phyloP scores from a whole-genome alignment of 768 basidiomycete genomes.

The Mycena galericulata region DNA sequence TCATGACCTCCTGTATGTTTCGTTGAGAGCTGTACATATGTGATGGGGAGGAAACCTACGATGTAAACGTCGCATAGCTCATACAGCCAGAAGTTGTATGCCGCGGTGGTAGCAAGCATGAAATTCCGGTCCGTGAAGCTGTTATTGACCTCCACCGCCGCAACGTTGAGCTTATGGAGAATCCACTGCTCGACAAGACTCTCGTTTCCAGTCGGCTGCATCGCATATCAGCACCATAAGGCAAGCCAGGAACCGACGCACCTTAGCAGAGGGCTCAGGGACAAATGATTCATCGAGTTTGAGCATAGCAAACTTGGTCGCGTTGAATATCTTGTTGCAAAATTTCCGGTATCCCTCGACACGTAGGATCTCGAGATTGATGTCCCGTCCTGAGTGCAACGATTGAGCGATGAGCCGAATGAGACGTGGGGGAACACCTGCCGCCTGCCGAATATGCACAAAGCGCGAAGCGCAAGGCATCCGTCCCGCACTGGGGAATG shows the following conservation, averaged over 20 bases:
- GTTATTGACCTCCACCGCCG: slow-evolving; percentile 81
- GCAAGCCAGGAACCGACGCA: slow-evolving; percentile 43
- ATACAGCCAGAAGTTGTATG: slow-evolving; percentile 97
- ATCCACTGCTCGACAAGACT: slow-evolving; percentile 96
- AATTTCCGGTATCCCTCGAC: slow-evolving; percentile 99
- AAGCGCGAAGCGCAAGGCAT: slow-evolving; percentile 94
- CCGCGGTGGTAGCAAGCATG: slow-evolving; percentile 88
- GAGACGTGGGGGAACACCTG: slow-evolving; percentile 40
- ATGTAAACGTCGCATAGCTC: slow-evolving; percentile 99
- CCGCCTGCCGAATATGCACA: slow-evolving; percentile 95
- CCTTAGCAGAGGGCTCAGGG: slow-evolving; percentile 77
- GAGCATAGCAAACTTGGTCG: slow-evolving; percentile 99
- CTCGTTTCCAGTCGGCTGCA: slow-evolving; percentile 88
- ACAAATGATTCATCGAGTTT: slow-evolving; percentile 90
- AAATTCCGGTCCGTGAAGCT: slow-evolving; percentile 87
- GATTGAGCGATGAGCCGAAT: not conserved
- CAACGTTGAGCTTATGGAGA: slow-evolving; percentile 90
- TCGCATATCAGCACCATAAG: slow-evolving; percentile 25
- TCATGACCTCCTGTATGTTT: slow-evolving; percentile 90
- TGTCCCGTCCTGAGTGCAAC: slow-evolving; percentile 80
- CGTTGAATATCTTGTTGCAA: slow-evolving; percentile 99
- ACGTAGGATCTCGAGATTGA: slow-evolving; percentile 94
- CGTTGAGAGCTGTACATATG: slow-evolving; percentile 2
- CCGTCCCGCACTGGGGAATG: slow-evolving; percentile 98
- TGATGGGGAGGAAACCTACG: slow-evolving; percentile 56